Conservation (phyloP, 495 filamentous ascomycete genomes). For the Glarea lozoyensis region DNA sequence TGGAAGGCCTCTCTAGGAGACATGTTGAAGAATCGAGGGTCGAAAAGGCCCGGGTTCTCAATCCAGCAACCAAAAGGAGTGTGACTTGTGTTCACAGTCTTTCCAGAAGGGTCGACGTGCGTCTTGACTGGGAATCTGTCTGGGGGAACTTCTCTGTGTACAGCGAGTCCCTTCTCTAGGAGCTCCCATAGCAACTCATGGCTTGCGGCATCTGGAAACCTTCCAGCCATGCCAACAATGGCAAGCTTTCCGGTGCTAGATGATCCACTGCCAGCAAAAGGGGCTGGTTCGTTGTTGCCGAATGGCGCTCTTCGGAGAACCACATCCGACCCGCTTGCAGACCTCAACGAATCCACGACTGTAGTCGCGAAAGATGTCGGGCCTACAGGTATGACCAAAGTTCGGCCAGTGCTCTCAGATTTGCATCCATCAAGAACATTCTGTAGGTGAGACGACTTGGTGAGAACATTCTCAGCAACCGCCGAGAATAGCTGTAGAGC, state of each 20-base stretch:
- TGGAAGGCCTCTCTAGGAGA: conserved; percentile 46
- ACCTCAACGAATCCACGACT: conserved; percentile 29
- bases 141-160: conserved; percentile 32
- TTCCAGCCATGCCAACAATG: conserved; percentile 33
- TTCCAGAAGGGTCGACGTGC: conserved; percentile 30
- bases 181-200: conserved; percentile 40
- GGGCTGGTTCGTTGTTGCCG: conserved; percentile 21
- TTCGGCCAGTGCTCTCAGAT: conserved; percentile 28
- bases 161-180: conserved; percentile 27
- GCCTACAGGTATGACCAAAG: conserved; percentile 23
- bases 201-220: conserved; percentile 32
- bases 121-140: conserved; percentile 35
- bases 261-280: conserved; percentile 21
- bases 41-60: conserved; percentile 47
- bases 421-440: conserved; percentile 47
- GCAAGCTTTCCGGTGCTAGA: conserved; percentile 22
- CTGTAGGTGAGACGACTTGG: conserved; percentile 45
- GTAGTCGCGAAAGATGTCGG: conserved; percentile 19
- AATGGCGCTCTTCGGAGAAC: conserved; percentile 27
- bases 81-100: conserved; percentile 26
- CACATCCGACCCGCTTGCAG: conserved; percentile 31
- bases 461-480: conserved; percentile 51
- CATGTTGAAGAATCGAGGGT: conserved; percentile 54
- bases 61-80: conserved; percentile 36
- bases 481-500: neutral